These are phyloP conservation scores for Candida namnaoensis DNA, from an alignment of 805 yeast genomes.

Conservation along the genomic window DNA sequence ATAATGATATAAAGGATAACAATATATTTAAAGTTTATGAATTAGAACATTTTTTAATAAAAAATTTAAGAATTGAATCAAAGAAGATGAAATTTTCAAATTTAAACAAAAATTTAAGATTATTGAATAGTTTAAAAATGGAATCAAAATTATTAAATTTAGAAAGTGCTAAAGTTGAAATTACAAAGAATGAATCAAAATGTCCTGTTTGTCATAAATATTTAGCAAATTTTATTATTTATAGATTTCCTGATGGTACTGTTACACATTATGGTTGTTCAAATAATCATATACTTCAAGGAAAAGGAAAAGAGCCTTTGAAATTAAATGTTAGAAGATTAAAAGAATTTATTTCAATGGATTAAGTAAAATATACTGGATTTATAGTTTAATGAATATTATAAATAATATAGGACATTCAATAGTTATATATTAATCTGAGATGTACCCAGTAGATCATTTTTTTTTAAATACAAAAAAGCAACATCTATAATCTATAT, in stretches of 20 bases:
- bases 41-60: conserved; percentile 9
- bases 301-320: background rate
- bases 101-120: conserved; percentile 24
- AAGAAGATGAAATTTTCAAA: conserved; percentile 10
- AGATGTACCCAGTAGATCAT: too few species aligned
- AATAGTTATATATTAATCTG: too few species aligned
- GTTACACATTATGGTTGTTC: conserved; percentile 54
- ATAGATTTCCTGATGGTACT: conserved; percentile 32
- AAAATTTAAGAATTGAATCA: conserved; percentile 8
- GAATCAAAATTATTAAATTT: conserved; percentile 4
- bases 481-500: background rate
- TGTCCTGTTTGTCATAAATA: conserved; percentile 55
- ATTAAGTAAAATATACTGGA: too few species aligned
- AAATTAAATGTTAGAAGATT: background rate
- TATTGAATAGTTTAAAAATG: conserved; percentile 25
- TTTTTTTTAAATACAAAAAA: too few species aligned
- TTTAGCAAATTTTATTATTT: conserved; percentile 45
- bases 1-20: too few species aligned
- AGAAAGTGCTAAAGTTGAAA: background rate
- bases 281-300: background rate
- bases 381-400: too few species aligned
- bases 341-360: background rate
- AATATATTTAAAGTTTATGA: conserved; percentile 11
- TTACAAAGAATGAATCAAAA: conserved; percentile 3
- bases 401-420: too few species aligned